A percentile compares a stretch with the other conserved stretches of the same genome.
Conservation (phyloP, 2,329 filamentous ascomycete genomes). For the Berkeleyomyces rouxiae region DNA sequence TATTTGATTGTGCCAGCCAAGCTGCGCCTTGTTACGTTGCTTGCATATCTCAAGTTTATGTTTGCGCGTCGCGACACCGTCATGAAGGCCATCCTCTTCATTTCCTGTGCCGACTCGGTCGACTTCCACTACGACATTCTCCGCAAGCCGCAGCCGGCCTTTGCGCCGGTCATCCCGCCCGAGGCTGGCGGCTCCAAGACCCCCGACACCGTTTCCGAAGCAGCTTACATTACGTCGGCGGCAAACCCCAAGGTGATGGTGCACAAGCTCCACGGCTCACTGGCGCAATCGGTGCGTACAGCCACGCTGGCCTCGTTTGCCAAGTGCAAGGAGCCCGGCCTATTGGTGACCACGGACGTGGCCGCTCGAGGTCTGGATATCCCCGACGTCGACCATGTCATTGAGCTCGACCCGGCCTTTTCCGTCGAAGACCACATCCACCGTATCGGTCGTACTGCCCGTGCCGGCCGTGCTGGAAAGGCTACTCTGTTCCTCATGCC, state of each 20-base stretch:
- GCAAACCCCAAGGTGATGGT: slow-evolving; percentile 59
- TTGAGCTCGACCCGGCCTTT: slow-evolving; percentile 94
- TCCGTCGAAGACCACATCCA: slow-evolving; percentile 87
- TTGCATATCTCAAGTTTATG: slow-evolving; percentile 67
- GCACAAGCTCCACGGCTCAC: slow-evolving; percentile 80
- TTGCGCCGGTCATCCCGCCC: slow-evolving; percentile 5
- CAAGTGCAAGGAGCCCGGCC: slow-evolving; percentile 52
- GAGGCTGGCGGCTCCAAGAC: slow-evolving; percentile 16
- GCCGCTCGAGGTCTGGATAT: slow-evolving; percentile 90
- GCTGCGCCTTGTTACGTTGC: slow-evolving; percentile 72
- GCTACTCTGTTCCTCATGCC: slow-evolving; percentile 82
- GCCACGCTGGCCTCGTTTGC: slow-evolving; percentile 71
- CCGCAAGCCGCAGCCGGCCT: slow-evolving; percentile 14
- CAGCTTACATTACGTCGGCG: slow-evolving; percentile 55
- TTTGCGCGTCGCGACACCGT: slow-evolving; percentile 80
- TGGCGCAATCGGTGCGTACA: slow-evolving; percentile 75
- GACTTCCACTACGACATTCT: slow-evolving; percentile 91
- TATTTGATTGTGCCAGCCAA: slow-evolving; percentile 82
- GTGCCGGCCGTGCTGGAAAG: slow-evolving; percentile 74
- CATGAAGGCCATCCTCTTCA: slow-evolving; percentile 94
- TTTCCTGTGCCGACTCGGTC: slow-evolving; percentile 91
- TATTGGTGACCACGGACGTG: slow-evolving; percentile 89
- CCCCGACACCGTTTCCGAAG: slow-evolving; percentile 47
- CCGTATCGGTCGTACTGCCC: slow-evolving; percentile 83
- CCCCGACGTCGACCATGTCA: slow-evolving; percentile 81